Percentiles rank a stretch among this genome's conserved stretches.
These are phyloP conservation scores for Fusarium penzigii DNA, from an alignment of 2,329 filamentous ascomycete species.

Conservation along the genomic window DNA sequence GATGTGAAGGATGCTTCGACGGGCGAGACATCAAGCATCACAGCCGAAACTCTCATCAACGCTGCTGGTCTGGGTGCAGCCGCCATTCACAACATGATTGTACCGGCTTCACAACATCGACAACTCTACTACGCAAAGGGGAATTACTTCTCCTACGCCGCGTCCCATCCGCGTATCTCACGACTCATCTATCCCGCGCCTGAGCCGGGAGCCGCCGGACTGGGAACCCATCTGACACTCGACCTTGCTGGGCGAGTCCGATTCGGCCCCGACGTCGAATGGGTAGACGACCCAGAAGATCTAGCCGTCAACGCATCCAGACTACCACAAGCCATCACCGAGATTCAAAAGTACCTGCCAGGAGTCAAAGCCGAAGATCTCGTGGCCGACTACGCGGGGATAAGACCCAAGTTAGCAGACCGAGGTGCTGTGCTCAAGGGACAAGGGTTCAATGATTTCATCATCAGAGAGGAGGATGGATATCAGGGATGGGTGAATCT, in stretches of 20 bases:
- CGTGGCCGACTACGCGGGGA: slow-evolving; percentile 83
- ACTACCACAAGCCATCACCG: slow-evolving; percentile 66
- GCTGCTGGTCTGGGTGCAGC: slow-evolving; percentile 80
- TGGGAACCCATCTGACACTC: slow-evolving; percentile 92
- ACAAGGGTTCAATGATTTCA: slow-evolving; percentile 80
- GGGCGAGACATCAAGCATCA: slow-evolving; percentile 60
- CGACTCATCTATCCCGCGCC: slow-evolving; percentile 89
- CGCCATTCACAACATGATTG: slow-evolving; percentile 78
- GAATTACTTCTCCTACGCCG: slow-evolving; percentile 85
- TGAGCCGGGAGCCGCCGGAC: slow-evolving; percentile 74
- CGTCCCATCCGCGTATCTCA: slow-evolving; percentile 61
- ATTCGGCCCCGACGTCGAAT: slow-evolving; percentile 95
- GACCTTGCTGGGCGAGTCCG: slow-evolving; percentile 82
- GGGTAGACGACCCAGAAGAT: slow-evolving; percentile 73
- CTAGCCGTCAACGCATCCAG: slow-evolving; percentile 66
- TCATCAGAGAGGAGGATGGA: slow-evolving; percentile 75
- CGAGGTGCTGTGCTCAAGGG: slow-evolving; percentile 62
- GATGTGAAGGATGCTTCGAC: slow-evolving; percentile 48
- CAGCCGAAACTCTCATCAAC: slow-evolving; percentile 78
- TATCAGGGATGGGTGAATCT: slow-evolving; percentile 85
- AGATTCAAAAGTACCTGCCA: slow-evolving; percentile 80
- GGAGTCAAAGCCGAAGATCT: slow-evolving; percentile 66
- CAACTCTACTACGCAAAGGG: slow-evolving; percentile 86
- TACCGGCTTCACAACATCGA: slow-evolving; percentile 56
- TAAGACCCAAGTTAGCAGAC: slow-evolving; percentile 77